Conservation (phyloP, 768 basidiomycete species). For the Lactifluus echinatus region DNA sequence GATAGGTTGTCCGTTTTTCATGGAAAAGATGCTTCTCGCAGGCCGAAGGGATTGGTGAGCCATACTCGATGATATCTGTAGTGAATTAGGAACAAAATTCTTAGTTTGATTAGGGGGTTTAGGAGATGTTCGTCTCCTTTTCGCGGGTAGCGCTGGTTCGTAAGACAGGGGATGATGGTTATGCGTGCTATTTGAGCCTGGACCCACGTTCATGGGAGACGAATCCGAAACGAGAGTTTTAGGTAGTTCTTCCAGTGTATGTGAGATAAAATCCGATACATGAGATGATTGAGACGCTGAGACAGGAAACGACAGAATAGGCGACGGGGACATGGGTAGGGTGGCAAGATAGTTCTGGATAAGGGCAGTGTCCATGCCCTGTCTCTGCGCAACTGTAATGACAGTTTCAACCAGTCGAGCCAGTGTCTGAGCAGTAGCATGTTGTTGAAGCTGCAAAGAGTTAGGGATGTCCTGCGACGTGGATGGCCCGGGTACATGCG, state of each 20-base stretch:
- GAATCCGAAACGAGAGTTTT: neutral
- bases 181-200: neutral
- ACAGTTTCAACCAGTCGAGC: conserved; percentile 16
- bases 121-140: conserved; percentile 3
- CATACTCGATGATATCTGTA: neutral
- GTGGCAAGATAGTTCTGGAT: conserved; percentile 14
- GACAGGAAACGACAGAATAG: neutral
- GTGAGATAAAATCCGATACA: neutral
- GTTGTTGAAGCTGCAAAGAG: conserved; percentile 5
- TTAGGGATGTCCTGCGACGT: neutral
- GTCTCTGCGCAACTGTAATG: conserved; percentile 15
- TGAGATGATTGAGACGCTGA: neutral
- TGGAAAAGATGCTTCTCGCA: conserved; percentile 35
- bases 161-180: neutral
- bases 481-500: neutral
- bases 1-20: conserved; percentile 32
- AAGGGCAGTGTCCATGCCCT: conserved; percentile 11
- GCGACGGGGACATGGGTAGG: conserved; percentile 6
- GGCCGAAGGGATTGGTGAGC: neutral
- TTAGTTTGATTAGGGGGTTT: neutral
- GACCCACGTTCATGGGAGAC: neutral
- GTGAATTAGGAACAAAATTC: neutral
- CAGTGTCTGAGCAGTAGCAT: conserved; percentile 6
- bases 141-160: neutral
- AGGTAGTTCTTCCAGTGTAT: neutral